These are phyloP conservation scores for Cladosporium sp. DNA, from an alignment of 2,329 filamentous ascomycete genomes.

Conservation along the genomic window DNA sequence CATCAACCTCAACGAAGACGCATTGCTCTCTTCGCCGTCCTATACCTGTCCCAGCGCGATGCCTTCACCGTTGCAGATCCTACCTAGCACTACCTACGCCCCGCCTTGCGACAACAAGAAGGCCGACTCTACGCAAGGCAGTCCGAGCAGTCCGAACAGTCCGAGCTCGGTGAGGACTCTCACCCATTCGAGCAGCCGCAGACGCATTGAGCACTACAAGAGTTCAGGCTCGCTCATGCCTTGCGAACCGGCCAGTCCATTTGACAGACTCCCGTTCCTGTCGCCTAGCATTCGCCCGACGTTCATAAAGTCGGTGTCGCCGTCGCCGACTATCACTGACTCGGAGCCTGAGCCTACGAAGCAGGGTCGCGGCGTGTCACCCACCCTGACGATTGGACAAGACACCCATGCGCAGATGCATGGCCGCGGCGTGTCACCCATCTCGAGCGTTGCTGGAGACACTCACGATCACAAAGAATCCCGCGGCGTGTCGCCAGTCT, in stretches of 20 bases:
- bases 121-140: neutral
- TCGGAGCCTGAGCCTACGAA: no score
- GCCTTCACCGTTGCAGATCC: constrained; percentile 25
- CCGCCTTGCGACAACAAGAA: constrained; percentile 14
- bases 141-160: constrained; percentile 1
- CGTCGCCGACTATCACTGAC: no score
- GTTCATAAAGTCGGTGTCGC: neutral
- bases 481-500: no score
- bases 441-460: no score
- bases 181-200: constrained; percentile 2
- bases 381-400: no score
- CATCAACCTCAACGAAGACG: neutral
- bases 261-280: neutral
- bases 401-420: no score
- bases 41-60: constrained; percentile 24
- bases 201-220: constrained; percentile 3
- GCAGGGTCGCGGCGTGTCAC: no score
- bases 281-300: neutral
- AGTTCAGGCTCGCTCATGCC: neutral
- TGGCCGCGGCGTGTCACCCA: no score
- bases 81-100: constrained; percentile 20
- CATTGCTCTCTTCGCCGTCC: constrained; percentile 16
- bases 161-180: neutral
- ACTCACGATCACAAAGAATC: no score
- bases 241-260: neutral